Percentiles rank a stretch among this genome's conserved stretches.
Conservation (phyloP, 2,329 filamentous ascomycete genomes). For the Aureobasidium mangrovei region DNA sequence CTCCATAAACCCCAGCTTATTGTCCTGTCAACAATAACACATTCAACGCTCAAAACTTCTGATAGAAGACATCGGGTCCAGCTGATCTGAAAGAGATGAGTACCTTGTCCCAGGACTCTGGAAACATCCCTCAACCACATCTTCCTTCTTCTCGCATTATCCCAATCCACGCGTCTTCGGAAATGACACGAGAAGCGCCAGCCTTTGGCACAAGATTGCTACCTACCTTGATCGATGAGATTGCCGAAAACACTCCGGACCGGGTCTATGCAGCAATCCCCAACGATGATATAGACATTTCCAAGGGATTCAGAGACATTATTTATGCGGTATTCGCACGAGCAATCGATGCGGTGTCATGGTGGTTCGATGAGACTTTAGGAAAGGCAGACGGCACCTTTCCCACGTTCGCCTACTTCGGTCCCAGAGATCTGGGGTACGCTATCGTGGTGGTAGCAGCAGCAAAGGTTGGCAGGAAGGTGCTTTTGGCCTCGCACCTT, state of each 20-base stretch:
- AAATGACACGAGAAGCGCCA: not conserved
- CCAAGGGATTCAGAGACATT: slow-evolving; percentile 1
- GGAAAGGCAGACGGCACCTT: slow-evolving; percentile 5
- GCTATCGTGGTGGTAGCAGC: slow-evolving; percentile 4
- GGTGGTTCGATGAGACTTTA: slow-evolving; percentile 7
- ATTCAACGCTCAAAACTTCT: too few relatives aligned
- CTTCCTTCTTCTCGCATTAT: not conserved
- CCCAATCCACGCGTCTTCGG: not conserved
- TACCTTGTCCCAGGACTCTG: not conserved
- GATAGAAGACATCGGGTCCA: too few relatives aligned
- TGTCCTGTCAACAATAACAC: too few relatives aligned
- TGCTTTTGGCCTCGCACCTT: slow-evolving; percentile 9
- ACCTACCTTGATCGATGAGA: slow-evolving; percentile 3
- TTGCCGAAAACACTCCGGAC: not conserved
- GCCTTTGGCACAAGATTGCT: slow-evolving; percentile 3
- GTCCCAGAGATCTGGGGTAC: slow-evolving; percentile 12
- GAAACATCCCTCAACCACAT: not conserved
- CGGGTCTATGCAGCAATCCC: slow-evolving; percentile 12
- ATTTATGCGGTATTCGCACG: not conserved
- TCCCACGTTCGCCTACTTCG: slow-evolving; percentile 10
- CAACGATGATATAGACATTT: slow-evolving; percentile 1
- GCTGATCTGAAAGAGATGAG: not conserved
- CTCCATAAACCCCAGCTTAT: too few relatives aligned
- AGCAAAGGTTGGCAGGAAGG: slow-evolving; percentile 12
- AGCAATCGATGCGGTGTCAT: slow-evolving; percentile 9